These are phyloP conservation scores for Magnolia officinalis DNA, from an alignment of 164 flowering plant species.

Conservation along the genomic window DNA sequence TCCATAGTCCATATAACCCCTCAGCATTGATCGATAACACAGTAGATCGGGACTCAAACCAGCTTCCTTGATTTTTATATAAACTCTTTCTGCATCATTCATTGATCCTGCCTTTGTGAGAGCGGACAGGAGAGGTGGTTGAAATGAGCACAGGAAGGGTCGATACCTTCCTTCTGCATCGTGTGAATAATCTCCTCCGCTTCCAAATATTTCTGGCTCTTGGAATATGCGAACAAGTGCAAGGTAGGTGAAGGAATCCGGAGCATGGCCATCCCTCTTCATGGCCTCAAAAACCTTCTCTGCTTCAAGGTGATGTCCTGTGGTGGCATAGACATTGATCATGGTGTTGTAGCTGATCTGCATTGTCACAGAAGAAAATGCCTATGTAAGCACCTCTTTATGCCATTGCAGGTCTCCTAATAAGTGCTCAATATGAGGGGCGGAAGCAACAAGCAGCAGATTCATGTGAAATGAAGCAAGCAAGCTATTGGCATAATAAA, in stretches of 20 bases:
- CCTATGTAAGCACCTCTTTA: not conserved
- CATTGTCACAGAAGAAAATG: conserved; percentile 14
- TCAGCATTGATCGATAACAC: conserved; percentile 52
- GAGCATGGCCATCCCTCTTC: conserved; percentile 48
- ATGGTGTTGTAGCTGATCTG: conserved; percentile 84
- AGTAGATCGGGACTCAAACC: conserved; percentile 55
- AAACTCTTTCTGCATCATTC: conserved; percentile 60
- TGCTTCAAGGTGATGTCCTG: conserved; percentile 58
- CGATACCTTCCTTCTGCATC: conserved; percentile 52
- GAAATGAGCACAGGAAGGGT: conserved; percentile 52
- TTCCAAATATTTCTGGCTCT: conserved; percentile 39
- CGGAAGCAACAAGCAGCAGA: not conserved
- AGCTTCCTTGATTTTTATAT: conserved; percentile 22
- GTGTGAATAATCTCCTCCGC: conserved; percentile 56
- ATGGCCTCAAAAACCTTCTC: conserved; percentile 55
- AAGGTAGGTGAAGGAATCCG: conserved; percentile 71
- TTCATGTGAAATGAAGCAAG: not conserved
- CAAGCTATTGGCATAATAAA: not conserved
- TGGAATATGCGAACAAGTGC: conserved; percentile 58
- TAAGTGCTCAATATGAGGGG: not conserved
- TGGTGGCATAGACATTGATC: conserved; percentile 55
- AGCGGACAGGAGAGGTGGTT: conserved; percentile 45
- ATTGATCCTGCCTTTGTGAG: conserved; percentile 51
- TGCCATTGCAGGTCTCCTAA: not conserved
- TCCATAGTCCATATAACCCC: conserved; percentile 70